Percentiles rank a stretch among this genome's conserved stretches.
Conservation (phyloP, 1,284 basidiomycete species). For the Somion occarium region DNA sequence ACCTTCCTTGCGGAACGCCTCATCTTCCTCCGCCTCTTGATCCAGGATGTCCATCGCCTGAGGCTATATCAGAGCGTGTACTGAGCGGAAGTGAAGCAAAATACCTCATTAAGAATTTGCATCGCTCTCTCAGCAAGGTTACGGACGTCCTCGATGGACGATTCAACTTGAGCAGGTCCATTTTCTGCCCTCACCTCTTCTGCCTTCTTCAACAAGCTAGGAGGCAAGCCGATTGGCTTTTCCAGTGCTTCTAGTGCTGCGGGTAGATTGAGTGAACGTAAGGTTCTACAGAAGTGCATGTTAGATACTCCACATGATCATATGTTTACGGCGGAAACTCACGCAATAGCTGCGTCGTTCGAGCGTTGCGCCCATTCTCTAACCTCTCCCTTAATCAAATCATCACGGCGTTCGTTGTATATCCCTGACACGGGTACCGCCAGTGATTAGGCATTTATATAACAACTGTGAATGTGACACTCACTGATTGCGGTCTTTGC, state of each 20-base stretch:
- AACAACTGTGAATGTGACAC: too few relatives aligned
- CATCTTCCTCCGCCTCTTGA: constrained; percentile 86
- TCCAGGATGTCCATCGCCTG: constrained; percentile 88
- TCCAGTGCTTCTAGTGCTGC: constrained; percentile 87
- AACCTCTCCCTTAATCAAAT: constrained; percentile 69
- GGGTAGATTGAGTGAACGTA: constrained; percentile 79
- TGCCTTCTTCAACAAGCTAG: constrained; percentile 81
- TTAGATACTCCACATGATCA: background rate
- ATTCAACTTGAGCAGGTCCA: constrained; percentile 69
- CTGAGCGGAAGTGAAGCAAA: constrained; percentile 10
- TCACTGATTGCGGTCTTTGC: constrained; percentile 84
- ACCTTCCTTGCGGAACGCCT: constrained; percentile 51
- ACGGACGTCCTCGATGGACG: constrained; percentile 71
- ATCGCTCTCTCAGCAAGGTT: constrained; percentile 62
- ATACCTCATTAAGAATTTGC: constrained; percentile 72
- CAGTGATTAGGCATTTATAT: background rate
- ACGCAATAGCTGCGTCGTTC: constrained; percentile 64
- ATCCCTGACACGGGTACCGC: constrained; percentile 51
- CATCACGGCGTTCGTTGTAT: constrained; percentile 81
- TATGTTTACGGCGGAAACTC: constrained; percentile 21
- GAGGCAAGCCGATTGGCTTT: constrained; percentile 82
- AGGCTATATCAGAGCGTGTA: background rate
- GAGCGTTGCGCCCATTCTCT: constrained; percentile 59
- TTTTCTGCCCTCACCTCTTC: constrained; percentile 81
- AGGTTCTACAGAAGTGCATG: constrained; percentile 39